Base-by-base conservation (phyloP, 495 filamentous ascomycete species). In the Daldinia decipiens region DNA sequence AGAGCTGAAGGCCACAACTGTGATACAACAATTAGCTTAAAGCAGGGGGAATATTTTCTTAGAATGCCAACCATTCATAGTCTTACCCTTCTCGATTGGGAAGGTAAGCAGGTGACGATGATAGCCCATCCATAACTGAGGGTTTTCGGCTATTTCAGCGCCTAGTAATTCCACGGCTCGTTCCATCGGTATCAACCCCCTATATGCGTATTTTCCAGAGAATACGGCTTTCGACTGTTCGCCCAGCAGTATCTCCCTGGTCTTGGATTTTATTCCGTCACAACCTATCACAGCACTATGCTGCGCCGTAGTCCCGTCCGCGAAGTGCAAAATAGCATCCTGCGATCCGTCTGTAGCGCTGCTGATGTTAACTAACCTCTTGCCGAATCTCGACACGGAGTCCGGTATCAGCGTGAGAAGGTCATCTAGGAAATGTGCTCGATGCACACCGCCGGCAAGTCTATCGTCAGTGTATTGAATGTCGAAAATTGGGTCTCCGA, bases 61-160 rank as follows among this genome's bases (percentile, higher is more conserved):
- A 4, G 40, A 52, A 47, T 31, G 71, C 65, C 39, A 67, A 78
- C 88, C 83, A 68, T 93, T 92, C 70, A 92, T 86, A 11, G 85
- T 87, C 71, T 85, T 79, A 5, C 87, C 90, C 21, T 84, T 81
- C 72, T 87, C 85, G 31, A 92, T 89, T 0, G 90, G 89, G 73
- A 88, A 92, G 0, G 89, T 91, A 13, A 92, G 80, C 0, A 87
- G 77, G 68, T 90, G 87, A 0, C 82, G 82, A 39, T 87, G 84
- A 7, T 85, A 79, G 0, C 89, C 90, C 58, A 91, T 71, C 72
- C 88, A 87, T 58, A 88, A 73, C 34, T 86, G 83, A 29, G 79
- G 79, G 31, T 83, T 85, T 7, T 63, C 79, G 52, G 87, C 86
- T 13, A 84, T 80, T 19, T 86, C 85, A 81, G 88, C 89, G n/a